These are phyloP conservation scores for Hyphodiscus sp. DNA, from an alignment of 2,329 filamentous ascomycete genomes.

Conservation along the genomic window DNA sequence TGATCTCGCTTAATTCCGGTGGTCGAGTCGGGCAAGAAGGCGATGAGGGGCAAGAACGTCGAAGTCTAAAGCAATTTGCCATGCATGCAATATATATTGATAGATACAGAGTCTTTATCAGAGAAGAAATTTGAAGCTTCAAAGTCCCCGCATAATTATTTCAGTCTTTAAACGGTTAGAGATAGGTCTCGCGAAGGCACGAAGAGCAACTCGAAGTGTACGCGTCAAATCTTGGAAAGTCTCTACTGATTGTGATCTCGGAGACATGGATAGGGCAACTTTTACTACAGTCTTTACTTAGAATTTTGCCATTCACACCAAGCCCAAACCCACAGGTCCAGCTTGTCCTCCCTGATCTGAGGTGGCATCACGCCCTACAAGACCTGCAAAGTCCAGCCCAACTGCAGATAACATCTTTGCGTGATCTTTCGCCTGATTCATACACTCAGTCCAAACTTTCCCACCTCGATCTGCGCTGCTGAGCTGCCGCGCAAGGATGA, in stretches of 20 bases:
- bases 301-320: slow-evolving; percentile 11
- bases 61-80: background rate
- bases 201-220: background rate
- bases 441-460: slow-evolving; percentile 73
- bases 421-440: slow-evolving; percentile 75
- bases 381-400: slow-evolving; percentile 79
- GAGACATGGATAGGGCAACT: background rate
- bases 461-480: slow-evolving; percentile 77
- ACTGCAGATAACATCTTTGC: slow-evolving; percentile 75
- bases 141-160: too few species aligned
- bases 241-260: background rate
- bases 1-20: slow-evolving; percentile 5
- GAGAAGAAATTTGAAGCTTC: too few species aligned
- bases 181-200: too few species aligned
- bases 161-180: too few species aligned
- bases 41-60: background rate
- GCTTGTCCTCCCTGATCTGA: slow-evolving; percentile 6
- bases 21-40: slow-evolving; percentile 1
- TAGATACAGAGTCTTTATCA: too few species aligned
- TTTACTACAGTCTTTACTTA: background rate
- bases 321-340: slow-evolving; percentile 36
- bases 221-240: background rate
- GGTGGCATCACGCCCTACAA: slow-evolving; percentile 58
- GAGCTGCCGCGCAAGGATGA: slow-evolving; percentile 72
- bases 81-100: background rate